phyloP scores from a whole-genome alignment of 148 eudicot species.

The Heliosperma pusillum region DNA sequence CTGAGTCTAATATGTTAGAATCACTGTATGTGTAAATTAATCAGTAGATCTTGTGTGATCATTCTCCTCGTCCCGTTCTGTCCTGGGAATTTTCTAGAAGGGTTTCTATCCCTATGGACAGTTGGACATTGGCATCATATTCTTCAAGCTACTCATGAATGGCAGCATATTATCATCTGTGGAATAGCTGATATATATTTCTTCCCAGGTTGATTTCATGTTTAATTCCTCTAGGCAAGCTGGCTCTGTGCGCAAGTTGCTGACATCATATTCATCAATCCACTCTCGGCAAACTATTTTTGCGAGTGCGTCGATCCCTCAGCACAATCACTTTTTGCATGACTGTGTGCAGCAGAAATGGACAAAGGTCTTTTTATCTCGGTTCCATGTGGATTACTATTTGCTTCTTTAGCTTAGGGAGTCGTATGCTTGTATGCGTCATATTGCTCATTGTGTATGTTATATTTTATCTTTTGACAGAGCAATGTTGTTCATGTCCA shows the following conservation, averaged over 20 bases:
- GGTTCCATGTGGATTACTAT: background rate
- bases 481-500: constrained; percentile 74
- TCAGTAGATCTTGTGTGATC: background rate
- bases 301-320: constrained; percentile 98
- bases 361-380: constrained; percentile 67
- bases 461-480: constrained; percentile 35
- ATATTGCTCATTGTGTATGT: constrained; percentile 9
- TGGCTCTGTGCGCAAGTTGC: constrained; percentile 63
- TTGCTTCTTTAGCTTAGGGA: background rate
- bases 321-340: constrained; percentile 68
- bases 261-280: constrained; percentile 65
- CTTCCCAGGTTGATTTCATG: constrained; percentile 81
- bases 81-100: background rate
- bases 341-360: constrained; percentile 94
- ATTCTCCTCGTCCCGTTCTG: background rate
- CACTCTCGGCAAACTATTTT: constrained; percentile 77
- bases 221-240: constrained; percentile 77
- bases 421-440: background rate
- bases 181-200: constrained; percentile 14
- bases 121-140: background rate
- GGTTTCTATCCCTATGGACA: background rate
- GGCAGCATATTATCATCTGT: background rate
- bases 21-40: background rate
- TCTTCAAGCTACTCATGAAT: constrained; percentile 7
- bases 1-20: background rate